phyloP scores from a whole-genome alignment of 2,329 filamentous ascomycete genomes.

The Exophiala viscosa region DNA sequence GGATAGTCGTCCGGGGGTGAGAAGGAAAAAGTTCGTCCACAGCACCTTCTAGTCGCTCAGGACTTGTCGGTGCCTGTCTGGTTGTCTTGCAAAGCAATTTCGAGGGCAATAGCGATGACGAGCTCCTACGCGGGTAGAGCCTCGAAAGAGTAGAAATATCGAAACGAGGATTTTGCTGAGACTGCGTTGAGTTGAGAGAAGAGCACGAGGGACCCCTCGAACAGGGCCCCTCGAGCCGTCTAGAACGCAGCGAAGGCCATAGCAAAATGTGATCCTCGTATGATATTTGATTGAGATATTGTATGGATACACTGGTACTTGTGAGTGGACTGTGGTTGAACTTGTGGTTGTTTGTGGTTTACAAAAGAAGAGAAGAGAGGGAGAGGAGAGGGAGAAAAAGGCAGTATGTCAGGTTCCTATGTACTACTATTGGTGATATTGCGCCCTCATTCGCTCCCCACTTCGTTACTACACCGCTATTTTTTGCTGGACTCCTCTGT shows the following conservation, averaged over 20 bases:
- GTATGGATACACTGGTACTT: constrained; percentile 7
- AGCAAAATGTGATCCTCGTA: constrained; percentile 63
- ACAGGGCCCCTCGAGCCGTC: constrained; percentile 66
- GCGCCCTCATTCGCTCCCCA: too few species aligned
- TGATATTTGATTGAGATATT: constrained; percentile 54
- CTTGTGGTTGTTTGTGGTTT: constrained; percentile 23
- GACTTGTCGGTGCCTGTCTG: constrained; percentile 32
- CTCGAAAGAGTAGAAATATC: constrained; percentile 55
- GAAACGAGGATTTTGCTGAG: constrained; percentile 26
- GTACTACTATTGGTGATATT: constrained; percentile 1
- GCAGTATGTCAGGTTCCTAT: background rate
- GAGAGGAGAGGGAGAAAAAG: constrained; percentile 12
- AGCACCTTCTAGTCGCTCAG: constrained; percentile 26
- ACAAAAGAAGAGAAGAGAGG: constrained; percentile 26
- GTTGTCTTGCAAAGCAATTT: constrained; percentile 55
- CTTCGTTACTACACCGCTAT: constrained; percentile 9
- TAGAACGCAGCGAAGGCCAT: constrained; percentile 85
- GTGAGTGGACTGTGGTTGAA: constrained; percentile 18
- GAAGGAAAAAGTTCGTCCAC: constrained; percentile 10
- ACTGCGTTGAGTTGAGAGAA: constrained; percentile 19
- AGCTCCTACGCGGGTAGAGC: constrained; percentile 31
- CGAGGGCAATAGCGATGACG: constrained; percentile 46
- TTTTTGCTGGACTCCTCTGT: background rate
- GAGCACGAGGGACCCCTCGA: constrained; percentile 18
- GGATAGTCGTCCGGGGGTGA: constrained; percentile 16